These are phyloP conservation scores for Sporopachydermia lactativora DNA, from an alignment of 805 yeast species.

Conservation along the genomic window DNA sequence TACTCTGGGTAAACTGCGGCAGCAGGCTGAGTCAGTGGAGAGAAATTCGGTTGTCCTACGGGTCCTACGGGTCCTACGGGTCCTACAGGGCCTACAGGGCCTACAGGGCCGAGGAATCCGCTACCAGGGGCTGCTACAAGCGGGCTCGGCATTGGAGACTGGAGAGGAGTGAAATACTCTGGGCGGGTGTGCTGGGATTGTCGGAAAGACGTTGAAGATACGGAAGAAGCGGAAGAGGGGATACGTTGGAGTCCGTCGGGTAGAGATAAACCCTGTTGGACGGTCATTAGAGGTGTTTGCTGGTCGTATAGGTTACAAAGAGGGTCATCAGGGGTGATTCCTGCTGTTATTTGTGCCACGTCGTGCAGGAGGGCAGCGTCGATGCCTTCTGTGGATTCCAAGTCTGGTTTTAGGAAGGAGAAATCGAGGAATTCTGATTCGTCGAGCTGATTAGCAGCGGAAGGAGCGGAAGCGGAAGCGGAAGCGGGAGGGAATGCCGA, in stretches of 20 bases:
- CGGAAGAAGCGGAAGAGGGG: neutral
- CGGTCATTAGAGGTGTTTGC: neutral
- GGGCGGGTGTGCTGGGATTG: neutral
- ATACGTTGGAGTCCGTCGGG: neutral
- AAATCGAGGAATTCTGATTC: slow-evolving; percentile 1
- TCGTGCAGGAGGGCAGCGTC: neutral
- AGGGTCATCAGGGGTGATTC: neutral
- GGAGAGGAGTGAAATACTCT: neutral
- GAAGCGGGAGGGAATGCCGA: too few relatives aligned
- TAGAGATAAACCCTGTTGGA: neutral
- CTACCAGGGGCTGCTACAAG: neutral
- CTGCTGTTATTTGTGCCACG: neutral
- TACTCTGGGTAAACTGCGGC: neutral
- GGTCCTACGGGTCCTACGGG: neutral
- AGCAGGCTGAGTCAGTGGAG: neutral
- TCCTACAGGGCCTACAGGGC: neutral
- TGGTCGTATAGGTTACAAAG: neutral
- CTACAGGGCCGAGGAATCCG: too few relatives aligned
- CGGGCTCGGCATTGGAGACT: neutral
- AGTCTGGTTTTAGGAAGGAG: neutral
- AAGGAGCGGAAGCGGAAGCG: too few relatives aligned
- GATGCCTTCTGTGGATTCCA: neutral
- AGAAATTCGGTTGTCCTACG: neutral
- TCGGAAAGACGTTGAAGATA: neutral
- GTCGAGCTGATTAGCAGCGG: too few relatives aligned